A percentile compares a stretch with the other conserved stretches of the same genome.
phyloP scores from a whole-genome alignment of 2,329 filamentous ascomycete species.

The Beauveria varroae region DNA sequence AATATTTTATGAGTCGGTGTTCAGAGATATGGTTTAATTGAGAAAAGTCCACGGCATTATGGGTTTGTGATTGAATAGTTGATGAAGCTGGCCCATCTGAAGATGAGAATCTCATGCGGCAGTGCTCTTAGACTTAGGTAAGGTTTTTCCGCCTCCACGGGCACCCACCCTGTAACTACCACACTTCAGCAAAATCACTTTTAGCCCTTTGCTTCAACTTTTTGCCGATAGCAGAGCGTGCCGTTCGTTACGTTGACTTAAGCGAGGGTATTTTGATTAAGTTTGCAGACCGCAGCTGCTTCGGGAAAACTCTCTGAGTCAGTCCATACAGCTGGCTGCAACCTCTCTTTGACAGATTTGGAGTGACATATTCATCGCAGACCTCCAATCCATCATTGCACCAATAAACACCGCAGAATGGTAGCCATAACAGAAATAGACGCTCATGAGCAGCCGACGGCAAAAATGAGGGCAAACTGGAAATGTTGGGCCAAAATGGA shows the following conservation, averaged over 20 bases:
- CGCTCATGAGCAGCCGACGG: conserved; percentile 71
- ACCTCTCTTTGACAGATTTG: too few species aligned
- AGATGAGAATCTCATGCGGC: background rate
- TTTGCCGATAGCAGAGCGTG: background rate
- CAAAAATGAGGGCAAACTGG: conserved; percentile 61
- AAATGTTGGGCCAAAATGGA: conserved; percentile 64
- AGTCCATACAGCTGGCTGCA: background rate
- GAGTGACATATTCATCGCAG: too few species aligned
- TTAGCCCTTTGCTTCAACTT: background rate
- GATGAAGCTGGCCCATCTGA: background rate
- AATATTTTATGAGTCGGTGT: background rate
- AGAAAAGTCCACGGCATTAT: background rate
- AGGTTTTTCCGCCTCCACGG: background rate
- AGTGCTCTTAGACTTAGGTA: background rate
- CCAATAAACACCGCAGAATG: background rate
- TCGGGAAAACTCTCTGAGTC: too few species aligned
- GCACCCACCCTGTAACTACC: background rate
- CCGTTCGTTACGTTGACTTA: background rate
- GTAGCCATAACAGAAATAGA: conserved; percentile 46
- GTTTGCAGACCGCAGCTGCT: too few species aligned
- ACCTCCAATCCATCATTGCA: background rate
- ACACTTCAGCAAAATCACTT: background rate
- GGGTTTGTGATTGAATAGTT: background rate
- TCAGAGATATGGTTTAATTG: background rate
- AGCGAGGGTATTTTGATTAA: background rate